These are phyloP conservation scores for Cicer yamashitae DNA, from an alignment of 306 rosid species.

Conservation along the genomic window DNA sequence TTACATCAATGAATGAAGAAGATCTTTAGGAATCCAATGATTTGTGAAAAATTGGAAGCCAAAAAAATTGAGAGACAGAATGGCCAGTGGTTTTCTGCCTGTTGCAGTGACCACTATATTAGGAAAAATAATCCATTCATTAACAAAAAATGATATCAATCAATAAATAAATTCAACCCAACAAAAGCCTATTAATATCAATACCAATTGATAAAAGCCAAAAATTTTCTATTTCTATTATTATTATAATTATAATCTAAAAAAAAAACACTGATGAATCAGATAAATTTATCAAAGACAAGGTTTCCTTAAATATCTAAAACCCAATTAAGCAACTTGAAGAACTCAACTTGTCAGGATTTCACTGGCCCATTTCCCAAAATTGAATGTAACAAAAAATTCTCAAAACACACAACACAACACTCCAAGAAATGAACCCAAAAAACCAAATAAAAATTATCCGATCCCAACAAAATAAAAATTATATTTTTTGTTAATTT, in stretches of 20 bases:
- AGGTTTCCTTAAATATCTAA: slow-evolving; percentile 49
- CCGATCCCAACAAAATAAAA: background rate
- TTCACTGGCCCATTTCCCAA: slow-evolving; percentile 39
- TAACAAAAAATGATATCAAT: slow-evolving; percentile 34
- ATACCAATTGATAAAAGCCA: slow-evolving; percentile 20
- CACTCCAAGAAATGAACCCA: slow-evolving; percentile 33
- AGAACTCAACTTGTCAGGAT: slow-evolving; percentile 9
- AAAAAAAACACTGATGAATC: slow-evolving; percentile 26
- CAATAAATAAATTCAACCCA: slow-evolving; percentile 46
- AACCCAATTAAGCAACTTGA: slow-evolving; percentile 43
- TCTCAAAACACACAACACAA: slow-evolving; percentile 19
- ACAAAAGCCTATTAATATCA: slow-evolving; percentile 42
- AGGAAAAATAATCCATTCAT: slow-evolving; percentile 55
- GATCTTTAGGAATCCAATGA: slow-evolving; percentile 37
- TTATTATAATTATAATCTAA: background rate
- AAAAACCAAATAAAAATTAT: background rate
- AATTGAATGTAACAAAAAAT: slow-evolving; percentile 42
- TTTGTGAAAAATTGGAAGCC: slow-evolving; percentile 44
- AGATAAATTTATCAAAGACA: slow-evolving; percentile 36
- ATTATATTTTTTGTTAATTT: background rate
- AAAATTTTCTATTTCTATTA: background rate
- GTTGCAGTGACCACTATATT: slow-evolving; percentile 74
- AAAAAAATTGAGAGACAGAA: slow-evolving; percentile 44
- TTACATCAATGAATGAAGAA: slow-evolving; percentile 18
- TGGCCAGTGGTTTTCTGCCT: slow-evolving; percentile 68